Conservation (phyloP, 2,329 filamentous ascomycete genomes). For the Alternaria infectoria region DNA sequence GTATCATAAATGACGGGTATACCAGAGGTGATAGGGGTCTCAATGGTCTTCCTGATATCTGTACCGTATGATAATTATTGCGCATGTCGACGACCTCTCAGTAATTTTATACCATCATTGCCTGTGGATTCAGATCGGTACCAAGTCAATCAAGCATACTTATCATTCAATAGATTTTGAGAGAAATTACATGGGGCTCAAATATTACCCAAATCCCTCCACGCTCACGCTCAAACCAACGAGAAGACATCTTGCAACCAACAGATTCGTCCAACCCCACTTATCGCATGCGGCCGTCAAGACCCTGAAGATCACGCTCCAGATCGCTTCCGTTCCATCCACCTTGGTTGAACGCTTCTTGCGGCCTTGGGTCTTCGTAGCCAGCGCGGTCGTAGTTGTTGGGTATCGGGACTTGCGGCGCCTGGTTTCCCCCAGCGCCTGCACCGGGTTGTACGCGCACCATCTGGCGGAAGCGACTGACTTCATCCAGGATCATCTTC, state of each 20-base stretch:
- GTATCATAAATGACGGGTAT: not conserved
- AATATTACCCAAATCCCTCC: conserved; percentile 1
- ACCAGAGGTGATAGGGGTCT: too few relatives aligned
- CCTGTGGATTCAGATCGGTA: not conserved
- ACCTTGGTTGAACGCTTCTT: conserved; percentile 57
- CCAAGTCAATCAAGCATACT: not conserved
- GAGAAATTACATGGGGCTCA: conserved; percentile 6
- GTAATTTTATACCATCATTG: not conserved
- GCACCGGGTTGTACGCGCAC: conserved; percentile 53
- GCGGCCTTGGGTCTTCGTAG: conserved; percentile 68
- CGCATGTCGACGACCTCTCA: not conserved
- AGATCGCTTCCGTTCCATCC: conserved; percentile 48
- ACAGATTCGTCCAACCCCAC: not conserved
- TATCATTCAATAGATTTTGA: not conserved
- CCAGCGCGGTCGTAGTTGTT: conserved; percentile 64
- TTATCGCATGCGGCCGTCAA: conserved; percentile 38
- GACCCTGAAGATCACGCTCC: conserved; percentile 58
- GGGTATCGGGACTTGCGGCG: conserved; percentile 66
- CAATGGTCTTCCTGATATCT: too few relatives aligned
- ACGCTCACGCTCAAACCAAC: conserved; percentile 7
- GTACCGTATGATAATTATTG: not conserved
- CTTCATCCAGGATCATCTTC: conserved; percentile 96
- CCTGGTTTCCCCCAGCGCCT: conserved; percentile 47
- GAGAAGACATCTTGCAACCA: conserved; percentile 16
- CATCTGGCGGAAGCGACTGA: conserved; percentile 77